Base-by-base conservation (phyloP, 257 asterid genomes). In the Ilex aquifolium region DNA sequence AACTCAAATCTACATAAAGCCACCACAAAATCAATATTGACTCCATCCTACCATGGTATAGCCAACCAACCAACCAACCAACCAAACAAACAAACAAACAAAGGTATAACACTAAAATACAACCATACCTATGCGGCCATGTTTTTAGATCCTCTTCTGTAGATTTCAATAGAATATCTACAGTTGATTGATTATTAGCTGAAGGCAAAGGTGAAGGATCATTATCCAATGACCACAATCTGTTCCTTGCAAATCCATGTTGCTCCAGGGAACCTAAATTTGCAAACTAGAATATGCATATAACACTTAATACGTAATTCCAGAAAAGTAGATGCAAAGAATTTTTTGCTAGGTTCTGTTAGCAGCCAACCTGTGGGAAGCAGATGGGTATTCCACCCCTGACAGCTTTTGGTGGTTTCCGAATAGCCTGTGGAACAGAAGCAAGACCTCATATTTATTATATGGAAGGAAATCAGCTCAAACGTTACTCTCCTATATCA, bases 101-200 rank as follows among this genome's bases (percentile, higher is more conserved):
- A 4, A 49, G 21, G 14, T 7, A 46, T 4, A 44, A 17, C 44
- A 49, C 15, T n/a, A 10, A 44, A 21, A 7, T 59, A 48, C 61
- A 49, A 32, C 16, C 62, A 74, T 65, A 86, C 96, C 84, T 86
- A 60, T 88, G 95, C 7, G 94, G 94, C 96, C 94, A 86, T 62
- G 67, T 69, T 76, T 89, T 89, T 67, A 80, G 74, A 77, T 89
- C 96, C 10, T 89, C 95, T n/a, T 89, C 95, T 64, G 94, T 82
- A 67, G 87, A 79, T 73, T 82, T 85, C 69, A 86, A 69, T 61
- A 86, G 53, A 71, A 89, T 85, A 80, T 89, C 94, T 69, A 82
- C 89, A 2, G 95, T 77, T 54, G 95, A 76, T 57, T 71, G 86
- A 71, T 58, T 84, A 66, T 74, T 81, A 46, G 75, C 82, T 29